A percentile compares a stretch with the other conserved stretches of the same genome.
Evolutionary conservation across 106 monocot species (phyloP).

Genomic region (Cymbidium sinense): DNA sequence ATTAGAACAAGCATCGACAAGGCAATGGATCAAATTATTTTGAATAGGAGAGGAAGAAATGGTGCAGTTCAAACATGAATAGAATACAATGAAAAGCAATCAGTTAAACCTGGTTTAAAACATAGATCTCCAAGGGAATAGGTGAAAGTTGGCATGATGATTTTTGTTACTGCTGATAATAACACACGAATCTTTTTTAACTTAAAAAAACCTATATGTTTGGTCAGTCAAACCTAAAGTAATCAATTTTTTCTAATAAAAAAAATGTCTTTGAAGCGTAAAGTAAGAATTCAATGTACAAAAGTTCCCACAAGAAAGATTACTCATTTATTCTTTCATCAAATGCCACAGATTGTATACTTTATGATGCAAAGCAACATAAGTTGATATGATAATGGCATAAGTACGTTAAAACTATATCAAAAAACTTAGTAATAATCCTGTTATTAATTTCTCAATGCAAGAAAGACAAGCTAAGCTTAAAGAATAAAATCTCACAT

Average conservation of each 20-base stretch:
- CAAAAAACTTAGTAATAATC: background rate
- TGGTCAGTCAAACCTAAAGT: background rate
- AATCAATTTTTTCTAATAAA: background rate
- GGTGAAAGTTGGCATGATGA: background rate
- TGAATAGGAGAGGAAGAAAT: background rate
- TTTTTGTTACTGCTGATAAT: background rate
- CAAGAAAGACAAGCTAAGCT: background rate
- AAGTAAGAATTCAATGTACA: background rate
- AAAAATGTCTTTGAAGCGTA: background rate
- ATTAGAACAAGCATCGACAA: background rate
- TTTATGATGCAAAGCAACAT: too few relatives aligned
- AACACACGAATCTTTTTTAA: background rate
- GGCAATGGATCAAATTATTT: background rate
- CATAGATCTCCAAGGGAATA: too few relatives aligned
- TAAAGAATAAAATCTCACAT: background rate
- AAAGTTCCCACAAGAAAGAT: background rate
- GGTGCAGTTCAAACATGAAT: too few relatives aligned
- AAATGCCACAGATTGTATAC: background rate
- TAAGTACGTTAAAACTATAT: background rate
- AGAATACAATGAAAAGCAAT: too few relatives aligned
- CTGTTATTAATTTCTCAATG: background rate
- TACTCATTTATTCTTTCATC: background rate
- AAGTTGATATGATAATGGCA: too few relatives aligned
- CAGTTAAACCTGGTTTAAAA: too few relatives aligned
- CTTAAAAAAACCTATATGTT: background rate